Percentiles rank a stretch among this genome's conserved stretches.
Conservation (phyloP, 768 basidiomycete genomes). For the Pisolithus albus region DNA sequence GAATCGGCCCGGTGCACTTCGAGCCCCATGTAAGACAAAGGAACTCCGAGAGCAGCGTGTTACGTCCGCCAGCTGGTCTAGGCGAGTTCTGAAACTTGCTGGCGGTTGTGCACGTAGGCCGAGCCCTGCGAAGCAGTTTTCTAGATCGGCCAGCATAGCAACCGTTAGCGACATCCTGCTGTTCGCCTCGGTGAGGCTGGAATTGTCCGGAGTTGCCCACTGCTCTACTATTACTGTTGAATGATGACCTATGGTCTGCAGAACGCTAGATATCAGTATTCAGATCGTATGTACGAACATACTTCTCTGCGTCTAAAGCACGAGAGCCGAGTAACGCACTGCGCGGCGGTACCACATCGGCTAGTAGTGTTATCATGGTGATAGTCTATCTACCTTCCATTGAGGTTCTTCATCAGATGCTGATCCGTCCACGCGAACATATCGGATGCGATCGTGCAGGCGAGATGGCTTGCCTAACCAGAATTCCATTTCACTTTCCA, state of each 20-base stretch:
- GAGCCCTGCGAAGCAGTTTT: too few species aligned
- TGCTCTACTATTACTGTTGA: too few species aligned
- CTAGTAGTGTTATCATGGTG: conserved; percentile 44
- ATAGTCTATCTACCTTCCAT: conserved; percentile 78
- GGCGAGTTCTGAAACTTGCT: too few species aligned
- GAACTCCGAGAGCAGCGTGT: background rate
- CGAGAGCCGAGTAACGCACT: background rate
- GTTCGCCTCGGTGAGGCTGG: too few species aligned
- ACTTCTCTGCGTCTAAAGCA: background rate
- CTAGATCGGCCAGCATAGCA: too few species aligned
- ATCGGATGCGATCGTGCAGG: conserved; percentile 84
- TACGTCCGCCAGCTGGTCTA: background rate
- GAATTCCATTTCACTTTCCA: conserved; percentile 83
- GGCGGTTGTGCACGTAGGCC: too few species aligned
- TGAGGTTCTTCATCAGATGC: conserved; percentile 39
- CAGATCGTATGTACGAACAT: background rate
- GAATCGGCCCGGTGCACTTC: background rate
- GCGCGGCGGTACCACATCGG: background rate
- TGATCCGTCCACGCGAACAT: conserved; percentile 48
- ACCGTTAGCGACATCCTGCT: too few species aligned
- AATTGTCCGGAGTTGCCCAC: too few species aligned
- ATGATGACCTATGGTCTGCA: too few species aligned
- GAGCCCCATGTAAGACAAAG: background rate
- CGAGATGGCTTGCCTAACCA: conserved; percentile 97
- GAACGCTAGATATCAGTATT: background rate